phyloP scores from a whole-genome alignment of 2,329 filamentous ascomycete species.

The Neonectria neomacrospora region DNA sequence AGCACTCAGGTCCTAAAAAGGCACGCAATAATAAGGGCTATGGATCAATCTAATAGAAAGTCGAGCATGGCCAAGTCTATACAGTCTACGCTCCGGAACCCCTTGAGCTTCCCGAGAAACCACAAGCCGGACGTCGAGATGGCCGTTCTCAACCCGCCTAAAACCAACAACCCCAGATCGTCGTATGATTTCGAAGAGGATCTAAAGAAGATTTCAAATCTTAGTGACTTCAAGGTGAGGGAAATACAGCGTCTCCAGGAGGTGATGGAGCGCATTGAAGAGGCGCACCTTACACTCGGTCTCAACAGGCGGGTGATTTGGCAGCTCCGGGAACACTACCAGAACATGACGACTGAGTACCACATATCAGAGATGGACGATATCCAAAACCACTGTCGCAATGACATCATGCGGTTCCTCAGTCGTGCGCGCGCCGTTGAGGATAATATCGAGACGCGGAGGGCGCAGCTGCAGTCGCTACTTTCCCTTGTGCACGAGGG shows the following conservation, averaged over 20 bases:
- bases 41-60: neutral
- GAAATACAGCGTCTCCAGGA: slow-evolving; percentile 23
- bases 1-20: too few species aligned
- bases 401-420: neutral
- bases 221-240: slow-evolving; percentile 12
- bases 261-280: slow-evolving; percentile 24
- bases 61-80: neutral
- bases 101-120: neutral
- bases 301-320: slow-evolving; percentile 29
- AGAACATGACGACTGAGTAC: slow-evolving; percentile 17
- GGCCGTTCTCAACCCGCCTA: too few species aligned
- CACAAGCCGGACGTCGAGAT: neutral
- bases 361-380: neutral
- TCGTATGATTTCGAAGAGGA: neutral
- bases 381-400: neutral
- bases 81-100: too few species aligned
- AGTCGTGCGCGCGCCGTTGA: slow-evolving; percentile 5
- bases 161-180: neutral
- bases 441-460: slow-evolving; percentile 19
- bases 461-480: slow-evolving; percentile 19
- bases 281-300: slow-evolving; percentile 23
- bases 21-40: neutral
- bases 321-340: slow-evolving; percentile 30
- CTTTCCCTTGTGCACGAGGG: slow-evolving; percentile 22
- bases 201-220: slow-evolving; percentile 6